Conservation (phyloP, 192 early-diverging fungal genomes). For the Coemansia sp. region DNA sequence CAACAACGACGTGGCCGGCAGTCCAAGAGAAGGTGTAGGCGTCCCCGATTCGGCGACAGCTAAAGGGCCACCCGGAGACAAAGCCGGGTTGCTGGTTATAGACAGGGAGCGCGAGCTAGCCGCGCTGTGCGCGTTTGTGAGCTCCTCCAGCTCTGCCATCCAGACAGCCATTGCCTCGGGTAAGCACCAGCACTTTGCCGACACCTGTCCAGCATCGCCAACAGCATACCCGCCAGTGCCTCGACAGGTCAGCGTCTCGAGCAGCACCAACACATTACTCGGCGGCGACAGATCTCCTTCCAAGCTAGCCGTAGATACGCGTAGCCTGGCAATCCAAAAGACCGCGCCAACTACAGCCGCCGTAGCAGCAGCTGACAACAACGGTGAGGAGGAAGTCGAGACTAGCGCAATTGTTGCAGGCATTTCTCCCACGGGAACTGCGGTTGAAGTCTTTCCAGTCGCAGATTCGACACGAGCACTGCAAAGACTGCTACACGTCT, state of each 20-base stretch:
- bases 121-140: constrained; percentile 34
- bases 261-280: background rate
- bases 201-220: background rate
- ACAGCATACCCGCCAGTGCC: background rate
- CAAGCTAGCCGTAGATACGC: background rate
- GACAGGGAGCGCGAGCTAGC: constrained; percentile 46
- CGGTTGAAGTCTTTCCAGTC: background rate
- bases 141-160: constrained; percentile 12
- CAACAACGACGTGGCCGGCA: background rate
- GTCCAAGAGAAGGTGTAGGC: background rate
- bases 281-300: background rate
- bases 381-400: background rate
- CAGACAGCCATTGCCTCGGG: background rate
- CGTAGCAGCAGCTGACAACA: background rate
- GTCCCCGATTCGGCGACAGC: background rate
- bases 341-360: background rate
- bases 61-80: background rate
- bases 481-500: constrained; percentile 11
- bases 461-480: background rate
- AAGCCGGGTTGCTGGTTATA: background rate
- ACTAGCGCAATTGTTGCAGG: background rate
- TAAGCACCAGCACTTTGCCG: constrained; percentile 1
- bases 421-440: background rate
- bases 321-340: background rate
- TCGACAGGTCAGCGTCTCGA: background rate